Conservation (phyloP, 192 early-diverging fungal species). For the Rhizophagus clarus region DNA sequence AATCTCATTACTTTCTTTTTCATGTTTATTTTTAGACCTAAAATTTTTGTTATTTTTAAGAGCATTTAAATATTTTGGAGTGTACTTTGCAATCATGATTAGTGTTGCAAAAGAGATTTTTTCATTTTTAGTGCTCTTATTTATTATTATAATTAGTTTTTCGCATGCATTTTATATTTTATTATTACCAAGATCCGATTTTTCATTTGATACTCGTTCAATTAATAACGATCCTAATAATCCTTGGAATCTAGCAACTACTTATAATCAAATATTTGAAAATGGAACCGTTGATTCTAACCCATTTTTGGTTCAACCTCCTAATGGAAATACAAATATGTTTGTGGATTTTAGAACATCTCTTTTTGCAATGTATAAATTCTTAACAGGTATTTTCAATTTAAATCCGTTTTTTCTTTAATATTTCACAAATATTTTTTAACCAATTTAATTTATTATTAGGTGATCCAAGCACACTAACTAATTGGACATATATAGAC, state of each 20-base stretch:
- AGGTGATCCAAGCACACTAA: background rate
- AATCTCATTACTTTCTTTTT: background rate
- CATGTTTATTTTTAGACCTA: constrained; percentile 1
- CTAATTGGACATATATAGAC: background rate
- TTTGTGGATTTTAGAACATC: background rate
- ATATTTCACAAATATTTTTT: too few relatives aligned
- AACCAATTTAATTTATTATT: background rate
- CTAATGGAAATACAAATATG: background rate
- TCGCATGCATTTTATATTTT: background rate
- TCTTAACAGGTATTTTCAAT: constrained; percentile 2
- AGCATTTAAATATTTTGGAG: background rate
- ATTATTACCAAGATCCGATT: background rate
- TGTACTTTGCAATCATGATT: constrained; percentile 7
- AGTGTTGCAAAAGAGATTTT: background rate
- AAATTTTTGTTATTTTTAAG: constrained; percentile 5
- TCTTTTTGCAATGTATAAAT: background rate
- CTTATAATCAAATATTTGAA: background rate
- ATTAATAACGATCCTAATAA: too few relatives aligned
- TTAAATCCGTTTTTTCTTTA: background rate
- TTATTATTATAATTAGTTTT: background rate
- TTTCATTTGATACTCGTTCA: too few relatives aligned
- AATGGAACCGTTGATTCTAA: too few relatives aligned
- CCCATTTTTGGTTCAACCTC: too few relatives aligned
- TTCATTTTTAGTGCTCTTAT: background rate
- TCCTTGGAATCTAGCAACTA: background rate